Percentiles rank a stretch among this genome's conserved stretches.
These are phyloP conservation scores for Pythium aristosporum DNA, from an alignment of 352 stramenopile genomes.

Conservation along the genomic window DNA sequence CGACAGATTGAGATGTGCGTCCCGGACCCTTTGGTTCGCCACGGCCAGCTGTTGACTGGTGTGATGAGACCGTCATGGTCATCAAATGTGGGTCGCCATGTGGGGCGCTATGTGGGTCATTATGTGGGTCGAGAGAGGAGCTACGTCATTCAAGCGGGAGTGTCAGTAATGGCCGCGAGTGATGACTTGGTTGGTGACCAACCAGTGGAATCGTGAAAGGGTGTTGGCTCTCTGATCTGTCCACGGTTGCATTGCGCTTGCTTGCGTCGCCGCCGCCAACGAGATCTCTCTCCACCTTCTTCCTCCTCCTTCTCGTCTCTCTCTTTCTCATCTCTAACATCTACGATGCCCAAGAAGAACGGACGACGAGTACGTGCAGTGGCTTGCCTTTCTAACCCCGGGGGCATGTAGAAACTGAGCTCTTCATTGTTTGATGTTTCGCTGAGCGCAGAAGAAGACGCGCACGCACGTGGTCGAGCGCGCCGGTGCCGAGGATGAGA, in stretches of 20 bases:
- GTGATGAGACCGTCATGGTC: not conserved
- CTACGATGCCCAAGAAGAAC: conserved; percentile 77
- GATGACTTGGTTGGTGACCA: conserved; percentile 5
- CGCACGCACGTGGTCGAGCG: conserved; percentile 73
- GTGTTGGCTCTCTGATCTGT: not conserved
- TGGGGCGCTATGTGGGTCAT: not conserved
- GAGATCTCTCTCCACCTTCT: not conserved
- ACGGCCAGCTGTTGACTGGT: not conserved
- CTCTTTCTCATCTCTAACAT: not conserved
- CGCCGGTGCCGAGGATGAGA: conserved; percentile 74
- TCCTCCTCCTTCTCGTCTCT: too few species aligned
- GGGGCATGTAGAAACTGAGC: not conserved
- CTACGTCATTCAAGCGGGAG: not conserved
- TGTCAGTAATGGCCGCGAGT: not conserved
- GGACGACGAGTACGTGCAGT: conserved; percentile 71
- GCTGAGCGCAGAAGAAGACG: conserved; percentile 64
- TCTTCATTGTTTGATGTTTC: not conserved
- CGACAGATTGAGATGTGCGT: not conserved
- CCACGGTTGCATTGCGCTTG: not conserved
- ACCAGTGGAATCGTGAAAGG: conserved; percentile 6
- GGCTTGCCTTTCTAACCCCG: conserved; percentile 8
- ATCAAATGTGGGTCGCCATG: not conserved
- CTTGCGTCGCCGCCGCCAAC: not conserved
- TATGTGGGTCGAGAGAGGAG: not conserved
- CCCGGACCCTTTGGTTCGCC: not conserved